phyloP scores from a whole-genome alignment of 2,329 filamentous ascomycete species.

The Berkeleyomyces basicola region DNA sequence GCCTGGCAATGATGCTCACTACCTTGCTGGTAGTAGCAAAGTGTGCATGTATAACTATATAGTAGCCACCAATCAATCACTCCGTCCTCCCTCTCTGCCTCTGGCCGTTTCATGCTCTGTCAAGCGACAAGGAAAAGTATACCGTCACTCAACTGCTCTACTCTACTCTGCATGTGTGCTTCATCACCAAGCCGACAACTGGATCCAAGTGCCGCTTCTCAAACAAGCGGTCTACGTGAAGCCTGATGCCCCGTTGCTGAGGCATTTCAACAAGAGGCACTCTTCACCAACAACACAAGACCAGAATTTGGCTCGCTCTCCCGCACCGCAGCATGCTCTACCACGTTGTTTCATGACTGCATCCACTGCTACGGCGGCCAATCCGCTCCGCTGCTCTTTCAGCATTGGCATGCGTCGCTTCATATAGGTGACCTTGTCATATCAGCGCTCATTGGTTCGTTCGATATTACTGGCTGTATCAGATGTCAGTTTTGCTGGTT shows the following conservation, averaged over 20 bases:
- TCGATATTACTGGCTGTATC: not conserved
- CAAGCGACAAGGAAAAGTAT: too few species aligned
- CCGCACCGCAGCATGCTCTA: not conserved
- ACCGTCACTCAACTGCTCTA: too few species aligned
- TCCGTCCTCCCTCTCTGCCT: too few species aligned
- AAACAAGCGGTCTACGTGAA: not conserved
- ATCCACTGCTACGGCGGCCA: not conserved
- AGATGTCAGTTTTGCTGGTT: not conserved
- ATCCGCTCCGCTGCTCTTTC: not conserved
- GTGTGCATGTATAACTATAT: too few species aligned
- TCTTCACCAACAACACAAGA: not conserved
- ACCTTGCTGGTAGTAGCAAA: too few species aligned
- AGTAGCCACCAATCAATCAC: too few species aligned
- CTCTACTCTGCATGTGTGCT: too few species aligned
- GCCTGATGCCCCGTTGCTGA: not conserved
- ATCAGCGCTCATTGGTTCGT: not conserved
- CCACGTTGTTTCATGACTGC: not conserved
- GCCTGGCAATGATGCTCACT: too few species aligned
- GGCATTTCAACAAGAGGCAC: not conserved
- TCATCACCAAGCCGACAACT: not conserved
- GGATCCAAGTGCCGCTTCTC: not conserved
- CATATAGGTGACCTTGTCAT: not conserved
- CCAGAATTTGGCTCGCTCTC: not conserved
- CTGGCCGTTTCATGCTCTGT: too few species aligned
- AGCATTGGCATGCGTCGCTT: not conserved